These are phyloP conservation scores for Fusarium citri DNA, from an alignment of 2,329 filamentous ascomycete genomes.

Conservation along the genomic window DNA sequence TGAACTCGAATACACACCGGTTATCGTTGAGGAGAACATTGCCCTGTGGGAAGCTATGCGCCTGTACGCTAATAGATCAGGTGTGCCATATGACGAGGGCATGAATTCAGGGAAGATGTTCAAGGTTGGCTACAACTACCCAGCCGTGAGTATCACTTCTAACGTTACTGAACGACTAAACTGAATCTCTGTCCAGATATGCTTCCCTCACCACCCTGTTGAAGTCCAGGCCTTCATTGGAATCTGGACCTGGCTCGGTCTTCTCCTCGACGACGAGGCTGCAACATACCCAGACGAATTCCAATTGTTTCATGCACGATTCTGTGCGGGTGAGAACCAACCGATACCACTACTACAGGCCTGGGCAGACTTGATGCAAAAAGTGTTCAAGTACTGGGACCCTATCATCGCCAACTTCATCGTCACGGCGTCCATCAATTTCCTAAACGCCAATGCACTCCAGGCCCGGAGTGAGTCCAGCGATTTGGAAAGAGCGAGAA, in stretches of 20 bases:
- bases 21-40: too few relatives aligned
- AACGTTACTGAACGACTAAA: too few relatives aligned
- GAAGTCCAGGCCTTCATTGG: conserved; percentile 14
- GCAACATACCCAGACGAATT: background rate
- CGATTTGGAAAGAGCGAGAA: background rate
- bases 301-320: conserved; percentile 13
- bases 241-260: conserved; percentile 15
- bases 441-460: conserved; percentile 12
- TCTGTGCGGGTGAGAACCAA: background rate
- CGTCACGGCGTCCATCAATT: conserved; percentile 11
- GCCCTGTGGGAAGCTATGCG: conserved; percentile 10
- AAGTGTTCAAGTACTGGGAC: conserved; percentile 19
- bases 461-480: conserved; percentile 3
- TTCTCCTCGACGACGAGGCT: conserved; percentile 23
- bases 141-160: conserved; percentile 2
- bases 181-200: too few relatives aligned
- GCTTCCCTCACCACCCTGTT: conserved; percentile 19
- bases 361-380: conserved; percentile 15
- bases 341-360: conserved; percentile 4
- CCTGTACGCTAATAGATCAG: background rate
- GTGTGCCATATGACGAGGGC: conserved; percentile 1
- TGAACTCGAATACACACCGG: too few relatives aligned
- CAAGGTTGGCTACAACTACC: conserved; percentile 15
- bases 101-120: conserved; percentile 13
- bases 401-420: conserved; percentile 19